Evolutionary conservation across 192 early-diverging fungal species (phyloP).

Genomic region (Diversispora epigaea): DNA sequence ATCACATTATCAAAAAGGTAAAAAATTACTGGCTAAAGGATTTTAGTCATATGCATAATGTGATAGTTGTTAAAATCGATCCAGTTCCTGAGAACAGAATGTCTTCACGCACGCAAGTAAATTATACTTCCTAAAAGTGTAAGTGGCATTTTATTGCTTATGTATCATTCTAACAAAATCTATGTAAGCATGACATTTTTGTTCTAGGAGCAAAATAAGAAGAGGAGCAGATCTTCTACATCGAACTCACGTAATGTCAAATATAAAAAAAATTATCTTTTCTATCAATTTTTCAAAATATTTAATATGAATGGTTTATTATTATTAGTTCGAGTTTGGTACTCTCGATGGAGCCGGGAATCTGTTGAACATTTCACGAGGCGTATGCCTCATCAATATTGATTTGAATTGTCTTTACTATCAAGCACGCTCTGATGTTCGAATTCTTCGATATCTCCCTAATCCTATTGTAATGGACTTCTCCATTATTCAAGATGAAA

Average conservation of each 20-base stretch:
- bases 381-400: no score
- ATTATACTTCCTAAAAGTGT: constrained; percentile 21
- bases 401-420: no score
- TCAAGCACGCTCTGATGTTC: no score
- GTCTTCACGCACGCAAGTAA: constrained; percentile 19
- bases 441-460: no score
- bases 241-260: constrained; percentile 23
- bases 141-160: constrained; percentile 6
- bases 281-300: no score
- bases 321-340: no score
- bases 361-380: no score
- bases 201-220: constrained; percentile 6
- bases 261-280: neutral
- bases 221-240: neutral
- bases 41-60: constrained; percentile 9
- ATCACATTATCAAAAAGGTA: constrained; percentile 1
- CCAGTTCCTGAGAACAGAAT: neutral
- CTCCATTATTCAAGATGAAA: no score
- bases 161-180: constrained; percentile 27
- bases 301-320: no score
- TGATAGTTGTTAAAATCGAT: constrained; percentile 29
- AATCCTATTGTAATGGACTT: no score
- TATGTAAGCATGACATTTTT: constrained; percentile 21
- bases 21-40: constrained; percentile 23
- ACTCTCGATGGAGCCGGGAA: no score